A percentile compares a stretch with the other conserved stretches of the same genome.
Evolutionary conservation across 768 basidiomycete genomes (phyloP).

Genomic region (Gymnopilus dilepis): DNA sequence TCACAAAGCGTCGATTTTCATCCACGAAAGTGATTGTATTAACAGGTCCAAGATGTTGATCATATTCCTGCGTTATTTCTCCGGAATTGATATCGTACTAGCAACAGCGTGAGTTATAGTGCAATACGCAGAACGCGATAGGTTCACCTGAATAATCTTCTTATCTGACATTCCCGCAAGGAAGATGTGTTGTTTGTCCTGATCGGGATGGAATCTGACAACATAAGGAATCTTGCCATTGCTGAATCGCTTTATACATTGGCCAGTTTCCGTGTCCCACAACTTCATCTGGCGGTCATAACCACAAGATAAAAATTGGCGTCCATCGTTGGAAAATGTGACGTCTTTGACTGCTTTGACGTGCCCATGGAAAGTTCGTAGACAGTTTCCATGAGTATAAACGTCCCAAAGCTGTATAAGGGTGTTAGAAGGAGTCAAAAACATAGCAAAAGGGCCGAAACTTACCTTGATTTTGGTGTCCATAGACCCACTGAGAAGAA

Average conservation of each 20-base stretch:
- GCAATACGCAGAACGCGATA: neutral
- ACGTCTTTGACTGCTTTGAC: slow-evolving; percentile 96
- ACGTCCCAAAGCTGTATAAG: slow-evolving; percentile 91
- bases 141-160: slow-evolving; percentile 92
- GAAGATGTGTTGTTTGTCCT: slow-evolving; percentile 95
- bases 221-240: slow-evolving; percentile 99
- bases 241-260: slow-evolving; percentile 95
- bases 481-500: slow-evolving; percentile 94
- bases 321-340: slow-evolving; percentile 93
- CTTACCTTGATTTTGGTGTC: slow-evolving; percentile 96
- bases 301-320: slow-evolving; percentile 86
- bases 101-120: slow-evolving; percentile 4
- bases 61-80: slow-evolving; percentile 98
- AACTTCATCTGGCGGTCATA: slow-evolving; percentile 98
- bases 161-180: slow-evolving; percentile 99
- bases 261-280: slow-evolving; percentile 99
- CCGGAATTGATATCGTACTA: slow-evolving; percentile 96
- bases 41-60: slow-evolving; percentile 97
- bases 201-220: slow-evolving; percentile 93
- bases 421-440: slow-evolving; percentile 15
- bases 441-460: slow-evolving; percentile 3
- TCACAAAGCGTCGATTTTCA: slow-evolving; percentile 96
- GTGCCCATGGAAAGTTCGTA: slow-evolving; percentile 97
- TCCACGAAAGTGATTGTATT: slow-evolving; percentile 99
- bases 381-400: slow-evolving; percentile 94